Base-by-base conservation (phyloP, 768 basidiomycete species). In the Symmetrospora coprosmae region DNA sequence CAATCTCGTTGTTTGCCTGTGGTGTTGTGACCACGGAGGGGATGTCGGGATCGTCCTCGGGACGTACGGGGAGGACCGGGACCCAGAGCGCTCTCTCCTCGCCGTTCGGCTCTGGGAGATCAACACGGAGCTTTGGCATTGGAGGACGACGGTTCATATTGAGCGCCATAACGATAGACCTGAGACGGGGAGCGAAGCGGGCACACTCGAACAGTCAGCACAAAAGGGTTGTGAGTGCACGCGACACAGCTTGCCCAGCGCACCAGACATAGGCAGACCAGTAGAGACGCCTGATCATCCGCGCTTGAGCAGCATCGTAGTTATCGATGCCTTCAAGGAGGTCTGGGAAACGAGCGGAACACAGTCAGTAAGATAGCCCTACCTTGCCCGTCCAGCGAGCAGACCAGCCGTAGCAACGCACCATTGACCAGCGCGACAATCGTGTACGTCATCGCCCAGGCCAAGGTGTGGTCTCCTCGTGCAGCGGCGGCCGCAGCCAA, bases 321-420 rank as follows among this genome's bases (percentile, higher is more conserved):
- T 50, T 30, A 34, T 50, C 28, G 21, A 50, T 50, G 4, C 19
- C 38, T 35, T 50, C 49, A 30, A 50, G 49, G 31, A 50, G 49
- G 23, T 50, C 49, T 50, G 49, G 31, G 21, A 35, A 35, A 14
- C n/a, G n/a, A n/a, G n/a, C n/a, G n/a, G n/a, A n/a, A n/a, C n/a
- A n/a, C n/a, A n/a, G n/a, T n/a, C n/a, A n/a, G n/a, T n/a, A n/a
- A n/a, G n/a, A n/a, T n/a, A n/a, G n/a, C n/a, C n/a, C n/a, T n/a
- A n/a, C n/a, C n/a, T n/a, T n/a, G n/a, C n/a, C n/a, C n/a, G n/a
- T n/a, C n/a, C n/a, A n/a, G n/a, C n/a, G n/a, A n/a, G n/a, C n/a
- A n/a, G n/a, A n/a, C n/a, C n/a, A n/a, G n/a, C n/a, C n/a, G n/a
- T n/a, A n/a, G n/a, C n/a, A n/a, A n/a, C n/a, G n/a, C n/a, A n/a